phyloP scores from a whole-genome alignment of 75 land plant genomes.

The Isoetes taiwanensis region DNA sequence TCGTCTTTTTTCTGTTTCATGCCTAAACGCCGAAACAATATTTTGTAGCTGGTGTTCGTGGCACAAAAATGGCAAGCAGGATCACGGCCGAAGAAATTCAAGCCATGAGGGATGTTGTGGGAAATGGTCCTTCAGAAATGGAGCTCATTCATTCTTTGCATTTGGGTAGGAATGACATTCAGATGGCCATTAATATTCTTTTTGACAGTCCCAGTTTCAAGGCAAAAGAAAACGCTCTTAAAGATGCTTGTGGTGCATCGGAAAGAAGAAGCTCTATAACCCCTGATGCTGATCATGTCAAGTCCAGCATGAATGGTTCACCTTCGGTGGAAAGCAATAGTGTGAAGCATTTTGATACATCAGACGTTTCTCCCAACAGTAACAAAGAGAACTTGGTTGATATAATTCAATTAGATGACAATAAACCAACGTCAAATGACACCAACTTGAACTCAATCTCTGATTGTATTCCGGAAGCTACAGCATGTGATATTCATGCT shows the following conservation, averaged over 20 bases:
- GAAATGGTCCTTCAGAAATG: slow-evolving; percentile 55
- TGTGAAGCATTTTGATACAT: too few relatives aligned
- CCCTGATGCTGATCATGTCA: neutral
- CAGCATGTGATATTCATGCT: neutral
- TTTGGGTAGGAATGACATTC: slow-evolving; percentile 59
- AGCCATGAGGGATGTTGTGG: slow-evolving; percentile 55
- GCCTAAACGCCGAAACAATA: too few relatives aligned
- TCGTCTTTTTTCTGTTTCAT: too few relatives aligned
- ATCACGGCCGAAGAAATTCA: slow-evolving; percentile 32
- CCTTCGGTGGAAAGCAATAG: neutral
- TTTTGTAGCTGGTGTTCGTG: too few relatives aligned
- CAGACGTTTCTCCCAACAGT: too few relatives aligned
- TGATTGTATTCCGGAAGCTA: neutral
- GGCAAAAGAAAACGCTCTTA: neutral
- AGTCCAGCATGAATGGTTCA: neutral
- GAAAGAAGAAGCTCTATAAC: neutral
- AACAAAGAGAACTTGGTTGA: too few relatives aligned
- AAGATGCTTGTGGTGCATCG: neutral
- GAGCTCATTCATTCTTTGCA: slow-evolving; percentile 82
- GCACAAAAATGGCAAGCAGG: slow-evolving; percentile 37
- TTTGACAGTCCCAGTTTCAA: slow-evolving; percentile 49
- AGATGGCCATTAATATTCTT: slow-evolving; percentile 72
- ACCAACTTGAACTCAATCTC: too few relatives aligned
- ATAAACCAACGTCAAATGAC: too few relatives aligned
- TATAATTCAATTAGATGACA: too few relatives aligned